phyloP scores from a whole-genome alignment of 83 land plant genomes.

The Isoetes engelmannii region DNA sequence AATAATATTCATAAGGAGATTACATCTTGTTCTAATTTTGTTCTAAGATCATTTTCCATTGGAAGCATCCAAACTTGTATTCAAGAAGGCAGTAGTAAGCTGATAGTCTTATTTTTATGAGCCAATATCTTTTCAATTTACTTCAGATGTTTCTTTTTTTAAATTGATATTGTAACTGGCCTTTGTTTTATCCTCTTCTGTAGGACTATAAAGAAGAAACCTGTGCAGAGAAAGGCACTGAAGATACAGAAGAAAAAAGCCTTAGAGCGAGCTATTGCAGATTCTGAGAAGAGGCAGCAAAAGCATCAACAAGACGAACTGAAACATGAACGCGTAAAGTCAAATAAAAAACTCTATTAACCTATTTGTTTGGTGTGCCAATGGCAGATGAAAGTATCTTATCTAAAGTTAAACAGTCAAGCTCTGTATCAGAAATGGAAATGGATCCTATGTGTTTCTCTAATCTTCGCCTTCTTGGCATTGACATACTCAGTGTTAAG shows the following conservation, averaged over 20 bases:
- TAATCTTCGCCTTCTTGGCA: background rate
- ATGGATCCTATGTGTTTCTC: background rate
- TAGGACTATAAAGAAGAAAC: too few relatives aligned
- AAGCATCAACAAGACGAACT: background rate
- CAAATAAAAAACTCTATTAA: conserved; percentile 1
- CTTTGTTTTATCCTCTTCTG: too few relatives aligned
- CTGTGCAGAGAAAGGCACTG: background rate
- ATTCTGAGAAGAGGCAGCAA: conserved; percentile 8
- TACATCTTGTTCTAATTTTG: too few relatives aligned
- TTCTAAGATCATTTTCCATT: too few relatives aligned
- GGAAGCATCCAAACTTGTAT: too few relatives aligned
- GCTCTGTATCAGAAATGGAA: background rate
- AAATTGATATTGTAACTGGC: too few relatives aligned
- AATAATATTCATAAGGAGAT: too few relatives aligned
- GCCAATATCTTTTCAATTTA: too few relatives aligned
- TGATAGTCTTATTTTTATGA: too few relatives aligned
- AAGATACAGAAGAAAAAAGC: conserved; percentile 6
- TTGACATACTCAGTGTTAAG: background rate
- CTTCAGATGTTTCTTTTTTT: too few relatives aligned
- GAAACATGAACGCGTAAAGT: background rate
- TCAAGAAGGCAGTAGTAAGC: too few relatives aligned
- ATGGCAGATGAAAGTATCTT: background rate
- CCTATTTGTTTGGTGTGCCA: background rate
- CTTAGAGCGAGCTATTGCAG: background rate
- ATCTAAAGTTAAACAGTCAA: background rate